phyloP scores from a whole-genome alignment of 345 rosid genomes.

The Dovyalis caffra region DNA sequence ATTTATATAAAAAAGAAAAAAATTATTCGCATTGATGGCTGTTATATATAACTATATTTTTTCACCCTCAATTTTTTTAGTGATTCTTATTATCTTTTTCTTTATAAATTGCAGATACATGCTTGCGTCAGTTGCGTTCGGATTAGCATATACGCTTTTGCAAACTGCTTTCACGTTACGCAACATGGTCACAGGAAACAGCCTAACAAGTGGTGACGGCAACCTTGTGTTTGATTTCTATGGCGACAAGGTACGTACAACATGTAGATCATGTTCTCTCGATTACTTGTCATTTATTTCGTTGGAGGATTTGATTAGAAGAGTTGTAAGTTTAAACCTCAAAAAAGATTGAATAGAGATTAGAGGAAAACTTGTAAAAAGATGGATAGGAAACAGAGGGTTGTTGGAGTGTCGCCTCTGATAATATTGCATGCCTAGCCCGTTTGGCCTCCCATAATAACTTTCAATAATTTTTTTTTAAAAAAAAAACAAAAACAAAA shows the following conservation, averaged over 20 bases:
- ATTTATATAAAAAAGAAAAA: too few relatives aligned
- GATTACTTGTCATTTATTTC: not conserved
- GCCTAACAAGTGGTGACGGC: not conserved
- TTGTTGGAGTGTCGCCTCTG: too few relatives aligned
- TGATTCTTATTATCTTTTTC: not conserved
- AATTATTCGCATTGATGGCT: too few relatives aligned
- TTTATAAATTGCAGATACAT: constrained; percentile 24
- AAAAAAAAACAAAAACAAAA: too few relatives aligned
- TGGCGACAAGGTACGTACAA: constrained; percentile 32
- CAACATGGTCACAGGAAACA: constrained; percentile 20
- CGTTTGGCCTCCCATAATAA: too few relatives aligned
- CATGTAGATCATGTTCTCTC: not conserved
- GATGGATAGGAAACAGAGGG: too few relatives aligned
- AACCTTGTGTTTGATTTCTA: constrained; percentile 27
- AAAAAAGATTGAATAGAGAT: not conserved
- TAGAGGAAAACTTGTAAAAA: too few relatives aligned
- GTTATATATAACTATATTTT: not conserved
- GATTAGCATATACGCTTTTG: constrained; percentile 31
- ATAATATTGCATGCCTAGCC: too few relatives aligned
- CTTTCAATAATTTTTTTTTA: too few relatives aligned
- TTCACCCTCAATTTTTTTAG: not conserved
- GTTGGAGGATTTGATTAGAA: not conserved
- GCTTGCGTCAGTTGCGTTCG: constrained; percentile 28
- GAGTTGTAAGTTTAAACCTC: not conserved
- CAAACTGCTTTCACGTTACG: constrained; percentile 18